phyloP scores from a whole-genome alignment of 1,139 yeast genomes.

The Taphrina deformans region DNA sequence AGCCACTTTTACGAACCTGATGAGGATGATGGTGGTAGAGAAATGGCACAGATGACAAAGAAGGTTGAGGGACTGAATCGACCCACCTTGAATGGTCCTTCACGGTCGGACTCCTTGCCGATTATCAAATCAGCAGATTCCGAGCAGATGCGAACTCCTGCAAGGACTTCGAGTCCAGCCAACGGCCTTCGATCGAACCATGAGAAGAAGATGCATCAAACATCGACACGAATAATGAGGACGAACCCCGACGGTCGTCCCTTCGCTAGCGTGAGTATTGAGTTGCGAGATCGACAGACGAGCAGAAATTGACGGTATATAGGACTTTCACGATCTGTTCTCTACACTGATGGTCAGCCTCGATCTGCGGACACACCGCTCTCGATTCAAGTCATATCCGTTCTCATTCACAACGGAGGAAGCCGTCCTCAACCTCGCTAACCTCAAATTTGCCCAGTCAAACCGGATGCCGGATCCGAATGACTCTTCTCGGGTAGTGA shows the following conservation, averaged over 20 bases:
- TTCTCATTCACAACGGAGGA: conserved; percentile 57
- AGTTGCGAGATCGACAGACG: not conserved
- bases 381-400: conserved; percentile 47
- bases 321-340: conserved; percentile 60
- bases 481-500: conserved; percentile 41
- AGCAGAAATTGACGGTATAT: not conserved
- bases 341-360: conserved; percentile 56
- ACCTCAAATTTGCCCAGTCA: conserved; percentile 49
- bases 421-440: conserved; percentile 57
- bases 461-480: conserved; percentile 47
- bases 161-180: not conserved
- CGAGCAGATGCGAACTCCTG: not conserved
- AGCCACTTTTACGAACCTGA: conserved; percentile 18
- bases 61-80: not conserved
- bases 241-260: conserved; percentile 36
- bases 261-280: conserved; percentile 28
- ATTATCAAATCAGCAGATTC: not conserved
- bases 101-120: not conserved
- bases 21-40: not conserved
- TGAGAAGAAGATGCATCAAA: conserved; percentile 36
- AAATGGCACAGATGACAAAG: not conserved
- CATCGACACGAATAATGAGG: conserved; percentile 34
- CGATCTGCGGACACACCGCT: conserved; percentile 46
- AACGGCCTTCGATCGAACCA: not conserved
- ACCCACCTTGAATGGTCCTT: not conserved